Evolutionary conservation across 495 filamentous ascomycete species (phyloP), one percentile per base, ranked within the genome.

Genomic region (Penicillium daleae): DNA sequence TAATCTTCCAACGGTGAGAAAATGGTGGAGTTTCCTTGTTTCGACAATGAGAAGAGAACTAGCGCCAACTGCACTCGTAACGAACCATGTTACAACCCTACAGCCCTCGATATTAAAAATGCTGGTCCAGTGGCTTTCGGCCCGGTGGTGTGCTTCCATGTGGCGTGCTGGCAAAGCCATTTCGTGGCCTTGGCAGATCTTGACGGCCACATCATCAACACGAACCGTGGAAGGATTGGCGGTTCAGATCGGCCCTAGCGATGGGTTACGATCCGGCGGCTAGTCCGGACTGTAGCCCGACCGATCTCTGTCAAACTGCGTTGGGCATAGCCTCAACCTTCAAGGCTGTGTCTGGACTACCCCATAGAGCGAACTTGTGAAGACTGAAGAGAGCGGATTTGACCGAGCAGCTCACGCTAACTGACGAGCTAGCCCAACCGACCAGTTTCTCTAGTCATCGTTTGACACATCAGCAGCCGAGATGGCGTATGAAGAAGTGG

Each of bases 391-490:
- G n/a, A n/a, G n/a, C n/a, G n/a, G n/a, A n/a, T 39, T 39, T 3
- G 35, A 15, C 35, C 35, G 35, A 21, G 24, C n/a, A n/a, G n/a
- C n/a, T n/a, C n/a, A n/a, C n/a, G n/a, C n/a, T n/a, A n/a, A 21
- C 19, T 21, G 40, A 44, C 40, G 40, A 49, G 44, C 44, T 24
- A 49, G 24, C 27, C n/a, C 27, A 53, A 53, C 27, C 50, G 50
- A 53, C 44, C 24, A 4, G 12, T 22, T 24, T 4, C 44, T 53
- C 50, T 42, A 49, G 46, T 52, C 57, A 50, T 52, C 44, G 48
- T 50, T 60, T 60, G 33, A 60, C 57, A 60, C 31, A 33, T 60
- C 57, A 60, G 57, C 48, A 52, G 57, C 57, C 57, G 57, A 52
- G 57, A 50, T 35, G 44, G 44, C 24, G 40, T 19, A 44, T 44